These are phyloP conservation scores for Xylaria hypoxylon DNA, from an alignment of 2,329 filamentous ascomycete species.

Conservation along the genomic window DNA sequence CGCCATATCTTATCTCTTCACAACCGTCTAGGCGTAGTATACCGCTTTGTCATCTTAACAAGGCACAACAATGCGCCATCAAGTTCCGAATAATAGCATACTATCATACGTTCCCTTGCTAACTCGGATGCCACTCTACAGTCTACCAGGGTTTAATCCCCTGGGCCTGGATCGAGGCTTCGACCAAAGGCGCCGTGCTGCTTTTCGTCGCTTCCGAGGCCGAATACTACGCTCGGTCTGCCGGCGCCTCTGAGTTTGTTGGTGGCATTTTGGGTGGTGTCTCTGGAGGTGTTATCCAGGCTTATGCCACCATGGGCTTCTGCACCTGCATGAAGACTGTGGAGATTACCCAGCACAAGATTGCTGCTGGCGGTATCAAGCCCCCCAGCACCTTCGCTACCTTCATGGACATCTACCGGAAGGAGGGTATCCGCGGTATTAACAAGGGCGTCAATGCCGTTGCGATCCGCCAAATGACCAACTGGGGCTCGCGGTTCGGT, in stretches of 20 bases:
- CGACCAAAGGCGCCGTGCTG: constrained; percentile 98
- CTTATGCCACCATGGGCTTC: constrained; percentile 99
- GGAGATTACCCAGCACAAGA: constrained; percentile 98
- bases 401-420: constrained; percentile 96
- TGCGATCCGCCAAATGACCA: constrained; percentile 98
- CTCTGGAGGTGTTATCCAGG: constrained; percentile 93
- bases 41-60: constrained; percentile 7
- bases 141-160: constrained; percentile 99
- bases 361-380: constrained; percentile 83
- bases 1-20: constrained; percentile 44
- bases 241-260: constrained; percentile 87
- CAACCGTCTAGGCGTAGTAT: not conserved
- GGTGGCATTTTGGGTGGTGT: constrained; percentile 92
- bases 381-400: constrained; percentile 92
- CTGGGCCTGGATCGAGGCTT: constrained; percentile 99
- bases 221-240: constrained; percentile 89
- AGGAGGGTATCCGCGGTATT: constrained; percentile 93
- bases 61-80: not conserved
- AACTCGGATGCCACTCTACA: constrained; percentile 54
- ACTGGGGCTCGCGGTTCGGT: constrained; percentile 98
- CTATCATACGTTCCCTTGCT: constrained; percentile 9
- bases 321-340: constrained; percentile 99
- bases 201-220: constrained; percentile 99
- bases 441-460: constrained; percentile 99
- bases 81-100: not conserved